A percentile compares a stretch with the other conserved stretches of the same genome.
These are phyloP conservation scores for Ricinus communis DNA, from an alignment of 345 rosid species.

Conservation along the genomic window DNA sequence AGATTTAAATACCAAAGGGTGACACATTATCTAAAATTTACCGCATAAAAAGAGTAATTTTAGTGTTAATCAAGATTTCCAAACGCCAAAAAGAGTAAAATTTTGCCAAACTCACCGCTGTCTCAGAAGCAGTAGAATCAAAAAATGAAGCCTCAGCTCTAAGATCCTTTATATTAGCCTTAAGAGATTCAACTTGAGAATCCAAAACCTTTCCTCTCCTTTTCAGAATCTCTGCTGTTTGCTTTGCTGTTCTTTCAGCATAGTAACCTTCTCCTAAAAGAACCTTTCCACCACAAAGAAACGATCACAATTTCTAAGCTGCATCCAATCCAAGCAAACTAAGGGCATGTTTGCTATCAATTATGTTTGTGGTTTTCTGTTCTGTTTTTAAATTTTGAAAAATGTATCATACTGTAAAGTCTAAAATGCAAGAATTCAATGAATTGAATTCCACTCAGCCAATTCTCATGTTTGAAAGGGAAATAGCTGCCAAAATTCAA, in stretches of 20 bases:
- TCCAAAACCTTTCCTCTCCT: constrained; percentile 75
- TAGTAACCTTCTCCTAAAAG: constrained; percentile 81
- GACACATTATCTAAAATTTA: neutral
- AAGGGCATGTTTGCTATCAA: no score
- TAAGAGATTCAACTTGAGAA: constrained; percentile 56
- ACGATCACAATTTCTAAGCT: neutral
- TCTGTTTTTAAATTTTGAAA: no score
- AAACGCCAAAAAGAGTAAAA: neutral
- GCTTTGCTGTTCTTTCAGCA: constrained; percentile 72
- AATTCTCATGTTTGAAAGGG: no score
- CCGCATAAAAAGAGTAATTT: neutral
- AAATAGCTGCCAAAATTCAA: no score
- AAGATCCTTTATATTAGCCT: constrained; percentile 73
- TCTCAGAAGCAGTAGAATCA: constrained; percentile 71
- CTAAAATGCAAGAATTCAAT: no score
- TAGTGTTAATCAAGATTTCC: neutral
- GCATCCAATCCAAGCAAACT: neutral
- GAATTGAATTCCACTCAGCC: no score
- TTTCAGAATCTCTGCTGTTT: constrained; percentile 68
- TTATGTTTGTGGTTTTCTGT: no score
- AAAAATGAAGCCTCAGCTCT: constrained; percentile 78
- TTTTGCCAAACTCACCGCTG: constrained; percentile 45
- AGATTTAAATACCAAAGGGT: no score
- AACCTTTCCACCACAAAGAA: constrained; percentile 39
- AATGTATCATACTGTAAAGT: no score